Evolutionary conservation across 768 basidiomycete species (phyloP).

Genomic region (Calocybe gangraenosa): DNA sequence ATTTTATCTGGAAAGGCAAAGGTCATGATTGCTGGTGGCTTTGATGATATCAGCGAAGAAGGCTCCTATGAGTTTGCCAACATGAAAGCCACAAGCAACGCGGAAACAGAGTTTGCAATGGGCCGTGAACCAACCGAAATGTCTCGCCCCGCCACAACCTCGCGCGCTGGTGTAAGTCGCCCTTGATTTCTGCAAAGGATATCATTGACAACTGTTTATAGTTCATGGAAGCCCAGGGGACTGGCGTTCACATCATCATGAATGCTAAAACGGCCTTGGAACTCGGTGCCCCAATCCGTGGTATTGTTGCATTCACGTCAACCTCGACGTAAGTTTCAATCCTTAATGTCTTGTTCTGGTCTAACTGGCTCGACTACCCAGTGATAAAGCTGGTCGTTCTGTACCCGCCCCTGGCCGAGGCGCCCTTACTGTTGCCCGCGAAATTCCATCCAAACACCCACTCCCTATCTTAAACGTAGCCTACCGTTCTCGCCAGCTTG

Average conservation of each 20-base stretch:
- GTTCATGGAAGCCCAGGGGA: slow-evolving; percentile 98
- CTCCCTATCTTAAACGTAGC: slow-evolving; percentile 77
- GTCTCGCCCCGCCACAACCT: slow-evolving; percentile 95
- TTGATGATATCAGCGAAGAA: slow-evolving; percentile 97
- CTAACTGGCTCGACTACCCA: slow-evolving; percentile 25
- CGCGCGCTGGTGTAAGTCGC: slow-evolving; percentile 80
- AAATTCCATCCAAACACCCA: slow-evolving; percentile 76
- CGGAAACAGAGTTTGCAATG: slow-evolving; percentile 97
- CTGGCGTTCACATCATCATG: slow-evolving; percentile 97
- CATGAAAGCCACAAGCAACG: slow-evolving; percentile 99
- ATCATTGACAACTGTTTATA: slow-evolving; percentile 21
- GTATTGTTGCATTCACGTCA: slow-evolving; percentile 91
- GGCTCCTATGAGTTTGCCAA: slow-evolving; percentile 99
- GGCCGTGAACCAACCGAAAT: slow-evolving; percentile 99
- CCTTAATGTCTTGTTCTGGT: no score
- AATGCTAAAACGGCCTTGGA: slow-evolving; percentile 93
- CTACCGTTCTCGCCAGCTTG: slow-evolving; percentile 90
- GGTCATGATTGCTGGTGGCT: slow-evolving; percentile 98
- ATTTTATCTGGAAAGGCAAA: slow-evolving; percentile 95
- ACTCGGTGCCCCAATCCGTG: slow-evolving; percentile 90
- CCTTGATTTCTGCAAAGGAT: slow-evolving; percentile 3
- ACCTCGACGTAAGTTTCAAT: slow-evolving; percentile 76
- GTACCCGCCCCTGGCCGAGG: slow-evolving; percentile 96
- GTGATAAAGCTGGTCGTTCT: slow-evolving; percentile 98
- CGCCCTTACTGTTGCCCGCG: slow-evolving; percentile 82